phyloP scores from a whole-genome alignment of 2,329 filamentous ascomycete species.

The Aspergillus floridensis region DNA sequence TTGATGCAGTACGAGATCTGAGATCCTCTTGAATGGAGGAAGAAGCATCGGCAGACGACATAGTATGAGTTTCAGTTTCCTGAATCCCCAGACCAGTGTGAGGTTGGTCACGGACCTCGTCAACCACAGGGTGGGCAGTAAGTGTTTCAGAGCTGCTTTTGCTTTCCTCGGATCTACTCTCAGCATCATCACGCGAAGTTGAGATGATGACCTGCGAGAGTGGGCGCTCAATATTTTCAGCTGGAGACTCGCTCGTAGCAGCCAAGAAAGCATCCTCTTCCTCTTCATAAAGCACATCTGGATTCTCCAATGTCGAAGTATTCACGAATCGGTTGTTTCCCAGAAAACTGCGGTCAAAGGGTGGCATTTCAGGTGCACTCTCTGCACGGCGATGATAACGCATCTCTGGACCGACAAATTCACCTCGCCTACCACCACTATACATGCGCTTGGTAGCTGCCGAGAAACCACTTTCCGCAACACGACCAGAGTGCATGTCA shows the following conservation, averaged over 20 bases:
- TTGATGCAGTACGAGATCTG: constrained; percentile 3
- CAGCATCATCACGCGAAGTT: constrained; percentile 13
- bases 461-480: constrained; percentile 38
- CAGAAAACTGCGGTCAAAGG: constrained; percentile 45
- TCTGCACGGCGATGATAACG: constrained; percentile 51
- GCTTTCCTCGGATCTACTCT: constrained; percentile 25
- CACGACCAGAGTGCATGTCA: constrained; percentile 37
- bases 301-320: constrained; percentile 39
- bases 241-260: constrained; percentile 34
- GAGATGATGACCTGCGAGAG: constrained; percentile 5
- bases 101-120: constrained; percentile 6
- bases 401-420: constrained; percentile 49
- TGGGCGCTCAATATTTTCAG: constrained; percentile 16
- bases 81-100: constrained; percentile 33
- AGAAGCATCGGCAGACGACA: neutral
- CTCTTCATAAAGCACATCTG: constrained; percentile 51
- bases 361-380: constrained; percentile 50
- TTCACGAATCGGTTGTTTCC: constrained; percentile 38
- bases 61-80: constrained; percentile 13
- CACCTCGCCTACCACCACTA: constrained; percentile 47
- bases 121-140: constrained; percentile 20
- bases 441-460: constrained; percentile 47
- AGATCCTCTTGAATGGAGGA: constrained; percentile 3
- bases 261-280: constrained; percentile 51
- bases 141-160: constrained; percentile 28